These are phyloP conservation scores for Lumnitzera racemosa DNA, from an alignment of 345 rosid species.

Conservation along the genomic window DNA sequence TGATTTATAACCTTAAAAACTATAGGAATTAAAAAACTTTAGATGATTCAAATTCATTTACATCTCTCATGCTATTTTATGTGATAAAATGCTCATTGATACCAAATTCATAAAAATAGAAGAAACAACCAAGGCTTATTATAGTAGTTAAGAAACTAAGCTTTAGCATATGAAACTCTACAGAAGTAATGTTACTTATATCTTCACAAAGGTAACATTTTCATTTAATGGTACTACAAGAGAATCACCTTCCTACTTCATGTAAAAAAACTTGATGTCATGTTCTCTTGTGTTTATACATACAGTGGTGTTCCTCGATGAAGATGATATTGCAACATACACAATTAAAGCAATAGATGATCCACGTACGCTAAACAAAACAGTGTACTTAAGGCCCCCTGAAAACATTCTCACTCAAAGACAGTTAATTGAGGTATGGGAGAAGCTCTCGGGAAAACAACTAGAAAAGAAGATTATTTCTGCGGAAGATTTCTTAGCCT, in stretches of 20 bases:
- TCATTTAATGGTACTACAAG: neutral
- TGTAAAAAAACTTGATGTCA: neutral
- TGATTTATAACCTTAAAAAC: no score
- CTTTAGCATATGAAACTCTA: no score
- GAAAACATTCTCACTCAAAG: conserved; percentile 52
- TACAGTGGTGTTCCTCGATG: conserved; percentile 52
- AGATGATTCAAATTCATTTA: no score
- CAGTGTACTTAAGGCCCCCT: conserved; percentile 46
- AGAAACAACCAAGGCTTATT: no score
- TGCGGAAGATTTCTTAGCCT: conserved; percentile 45
- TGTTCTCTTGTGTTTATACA: neutral
- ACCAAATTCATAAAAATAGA: no score
- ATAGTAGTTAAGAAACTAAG: no score
- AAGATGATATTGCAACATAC: conserved; percentile 61
- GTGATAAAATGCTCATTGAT: no score
- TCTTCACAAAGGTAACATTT: no score
- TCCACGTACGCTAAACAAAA: conserved; percentile 59
- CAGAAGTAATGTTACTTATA: no score
- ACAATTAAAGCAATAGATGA: conserved; percentile 61
- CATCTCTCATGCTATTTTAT: no score
- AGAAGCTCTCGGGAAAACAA: conserved; percentile 40
- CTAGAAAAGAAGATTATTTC: conserved; percentile 38
- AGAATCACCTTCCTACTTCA: neutral
- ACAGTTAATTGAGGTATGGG: conserved; percentile 62
- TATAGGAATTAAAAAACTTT: no score